These are phyloP conservation scores for Multifurca ochricompacta DNA, from an alignment of 768 basidiomycete species.

Conservation along the genomic window DNA sequence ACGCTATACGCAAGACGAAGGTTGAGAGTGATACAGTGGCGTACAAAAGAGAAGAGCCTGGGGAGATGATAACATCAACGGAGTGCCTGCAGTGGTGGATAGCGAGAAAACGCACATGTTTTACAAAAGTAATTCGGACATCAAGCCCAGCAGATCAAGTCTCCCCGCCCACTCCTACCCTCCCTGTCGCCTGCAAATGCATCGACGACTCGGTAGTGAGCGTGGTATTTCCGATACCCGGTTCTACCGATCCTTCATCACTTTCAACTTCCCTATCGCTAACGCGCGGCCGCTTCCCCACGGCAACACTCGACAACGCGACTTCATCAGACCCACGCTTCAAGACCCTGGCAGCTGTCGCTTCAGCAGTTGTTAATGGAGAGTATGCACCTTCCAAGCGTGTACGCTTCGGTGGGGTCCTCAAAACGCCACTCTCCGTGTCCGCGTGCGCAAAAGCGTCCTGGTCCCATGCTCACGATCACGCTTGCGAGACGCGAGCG, in stretches of 20 bases:
- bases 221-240: background rate
- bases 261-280: background rate
- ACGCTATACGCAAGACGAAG: constrained; percentile 11
- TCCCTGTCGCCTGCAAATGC: background rate
- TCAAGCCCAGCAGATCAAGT: constrained; percentile 1
- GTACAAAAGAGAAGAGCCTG: constrained; percentile 16
- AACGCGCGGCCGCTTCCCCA: constrained; percentile 14
- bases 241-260: background rate
- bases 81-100: background rate
- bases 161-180: constrained; percentile 4
- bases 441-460: constrained; percentile 23
- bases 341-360: constrained; percentile 4
- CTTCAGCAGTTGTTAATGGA: constrained; percentile 17
- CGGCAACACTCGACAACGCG: constrained; percentile 12
- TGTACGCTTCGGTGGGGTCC: constrained; percentile 37
- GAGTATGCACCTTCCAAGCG: constrained; percentile 25
- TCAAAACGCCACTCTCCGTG: constrained; percentile 24
- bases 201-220: background rate
- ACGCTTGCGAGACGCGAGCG: constrained; percentile 29
- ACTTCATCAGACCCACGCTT: constrained; percentile 20
- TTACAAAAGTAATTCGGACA: constrained; percentile 9
- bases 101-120: constrained; percentile 7
- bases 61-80: background rate
- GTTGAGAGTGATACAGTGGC: constrained; percentile 16
- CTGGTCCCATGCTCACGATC: constrained; percentile 28